Percentiles rank a stretch among this genome's conserved stretches.
Evolutionary conservation across 441 rosid species (phyloP).

Genomic region (Gossypium laxum): DNA sequence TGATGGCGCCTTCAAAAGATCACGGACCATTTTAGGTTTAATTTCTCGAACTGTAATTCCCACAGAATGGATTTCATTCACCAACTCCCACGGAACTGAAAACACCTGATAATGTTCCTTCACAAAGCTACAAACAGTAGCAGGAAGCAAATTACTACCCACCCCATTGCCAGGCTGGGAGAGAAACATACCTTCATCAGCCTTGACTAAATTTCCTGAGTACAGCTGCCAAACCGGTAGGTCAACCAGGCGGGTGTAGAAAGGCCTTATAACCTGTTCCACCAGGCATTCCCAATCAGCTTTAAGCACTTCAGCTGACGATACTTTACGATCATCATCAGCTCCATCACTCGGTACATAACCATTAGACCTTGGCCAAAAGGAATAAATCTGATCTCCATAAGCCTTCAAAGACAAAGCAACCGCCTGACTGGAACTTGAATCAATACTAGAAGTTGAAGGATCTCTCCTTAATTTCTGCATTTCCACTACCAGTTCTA

Average conservation of each 20-base stretch:
- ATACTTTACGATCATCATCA: slow-evolving; percentile 25
- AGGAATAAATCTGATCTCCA: slow-evolving; percentile 69
- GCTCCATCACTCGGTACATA: slow-evolving; percentile 26
- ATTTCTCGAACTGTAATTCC: slow-evolving; percentile 70
- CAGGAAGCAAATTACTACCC: slow-evolving; percentile 72
- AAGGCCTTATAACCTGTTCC: slow-evolving; percentile 79
- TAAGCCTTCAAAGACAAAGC: slow-evolving; percentile 57
- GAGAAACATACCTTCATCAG: slow-evolving; percentile 96
- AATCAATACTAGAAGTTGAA: slow-evolving; percentile 52
- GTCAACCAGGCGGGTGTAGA: slow-evolving; percentile 74
- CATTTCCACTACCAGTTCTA: slow-evolving; percentile 85
- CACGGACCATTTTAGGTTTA: slow-evolving; percentile 95
- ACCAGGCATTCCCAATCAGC: slow-evolving; percentile 78
- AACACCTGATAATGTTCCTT: slow-evolving; percentile 94
- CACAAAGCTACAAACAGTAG: slow-evolving; percentile 90
- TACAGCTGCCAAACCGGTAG: slow-evolving; percentile 96
- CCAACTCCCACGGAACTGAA: slow-evolving; percentile 92
- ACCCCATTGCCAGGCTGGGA: slow-evolving; percentile 85
- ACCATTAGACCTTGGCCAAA: slow-evolving; percentile 80
- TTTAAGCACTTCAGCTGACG: slow-evolving; percentile 31
- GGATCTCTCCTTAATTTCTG: slow-evolving; percentile 72
- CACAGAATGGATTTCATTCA: slow-evolving; percentile 74
- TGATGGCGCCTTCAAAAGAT: slow-evolving; percentile 59
- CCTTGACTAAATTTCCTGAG: slow-evolving; percentile 84
- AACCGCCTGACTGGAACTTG: slow-evolving; percentile 39